phyloP scores from a whole-genome alignment of 495 filamentous ascomycete species.

The Penicillium arizonense region DNA sequence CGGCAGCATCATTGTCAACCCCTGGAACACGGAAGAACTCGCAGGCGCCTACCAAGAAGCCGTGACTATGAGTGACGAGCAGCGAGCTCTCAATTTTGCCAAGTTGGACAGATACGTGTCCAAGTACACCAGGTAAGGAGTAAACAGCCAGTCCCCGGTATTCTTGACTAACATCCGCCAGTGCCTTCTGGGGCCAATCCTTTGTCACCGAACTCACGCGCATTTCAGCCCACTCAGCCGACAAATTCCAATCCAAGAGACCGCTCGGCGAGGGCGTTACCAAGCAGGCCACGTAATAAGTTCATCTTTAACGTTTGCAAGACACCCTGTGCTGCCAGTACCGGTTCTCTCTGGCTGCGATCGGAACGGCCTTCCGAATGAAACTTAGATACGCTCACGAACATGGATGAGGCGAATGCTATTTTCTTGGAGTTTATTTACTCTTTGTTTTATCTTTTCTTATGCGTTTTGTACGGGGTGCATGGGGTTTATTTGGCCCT shows the following conservation, averaged over 20 bases:
- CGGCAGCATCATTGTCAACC: slow-evolving; percentile 90
- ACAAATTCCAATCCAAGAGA: slow-evolving; percentile 43
- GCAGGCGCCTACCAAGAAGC: slow-evolving; percentile 91
- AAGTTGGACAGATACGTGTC: slow-evolving; percentile 93
- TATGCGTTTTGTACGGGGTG: slow-evolving; percentile 6
- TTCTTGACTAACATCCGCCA: slow-evolving; percentile 28
- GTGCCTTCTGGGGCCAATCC: slow-evolving; percentile 95
- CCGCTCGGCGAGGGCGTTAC: slow-evolving; percentile 8
- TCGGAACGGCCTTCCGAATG: slow-evolving; percentile 9
- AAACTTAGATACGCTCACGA: slow-evolving; percentile 23
- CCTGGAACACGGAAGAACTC: slow-evolving; percentile 96
- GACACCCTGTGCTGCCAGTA: neutral
- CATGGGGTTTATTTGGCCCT: slow-evolving; percentile 8
- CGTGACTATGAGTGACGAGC: slow-evolving; percentile 88
- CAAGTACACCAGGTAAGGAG: slow-evolving; percentile 78
- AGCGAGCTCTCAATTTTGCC: slow-evolving; percentile 78
- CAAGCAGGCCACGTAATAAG: slow-evolving; percentile 7
- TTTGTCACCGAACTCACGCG: slow-evolving; percentile 84
- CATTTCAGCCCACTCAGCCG: slow-evolving; percentile 53
- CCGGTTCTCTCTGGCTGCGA: neutral
- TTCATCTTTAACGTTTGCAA: neutral
- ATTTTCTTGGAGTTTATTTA: slow-evolving; percentile 13
- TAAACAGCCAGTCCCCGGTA: neutral
- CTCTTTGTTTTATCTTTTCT: slow-evolving; percentile 4
- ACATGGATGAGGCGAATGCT: slow-evolving; percentile 34